phyloP scores from a whole-genome alignment of 1,284 basidiomycete species.

The Apiotrichum gracile region DNA sequence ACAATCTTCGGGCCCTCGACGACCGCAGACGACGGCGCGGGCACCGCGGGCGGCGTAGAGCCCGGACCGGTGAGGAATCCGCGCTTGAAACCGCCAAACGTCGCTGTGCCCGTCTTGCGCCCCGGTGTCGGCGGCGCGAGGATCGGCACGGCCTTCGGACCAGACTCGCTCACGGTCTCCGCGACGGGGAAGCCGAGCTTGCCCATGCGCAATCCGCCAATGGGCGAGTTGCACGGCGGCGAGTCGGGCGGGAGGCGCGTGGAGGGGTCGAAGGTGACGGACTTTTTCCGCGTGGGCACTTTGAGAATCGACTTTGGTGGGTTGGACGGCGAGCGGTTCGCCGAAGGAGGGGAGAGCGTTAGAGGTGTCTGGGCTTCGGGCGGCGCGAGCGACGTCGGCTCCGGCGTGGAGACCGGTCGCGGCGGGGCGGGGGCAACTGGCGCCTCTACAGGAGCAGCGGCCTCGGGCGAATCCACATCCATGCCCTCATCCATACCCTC shows the following conservation, averaged over 20 bases:
- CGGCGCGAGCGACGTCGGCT: not conserved
- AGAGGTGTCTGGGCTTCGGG: not conserved
- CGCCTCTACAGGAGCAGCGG: not conserved
- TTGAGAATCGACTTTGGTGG: slow-evolving; percentile 37
- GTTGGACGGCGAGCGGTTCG: not conserved
- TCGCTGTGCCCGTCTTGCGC: slow-evolving; percentile 1
- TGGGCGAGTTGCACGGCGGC: slow-evolving; percentile 6
- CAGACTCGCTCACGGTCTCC: slow-evolving; percentile 10
- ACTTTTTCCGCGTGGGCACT: slow-evolving; percentile 35
- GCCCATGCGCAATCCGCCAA: not conserved
- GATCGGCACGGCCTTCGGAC: slow-evolving; percentile 26
- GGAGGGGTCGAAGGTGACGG: slow-evolving; percentile 38
- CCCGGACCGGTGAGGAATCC: slow-evolving; percentile 26
- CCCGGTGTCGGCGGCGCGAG: slow-evolving; percentile 27
- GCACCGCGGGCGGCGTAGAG: not conserved
- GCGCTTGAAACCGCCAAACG: slow-evolving; percentile 36
- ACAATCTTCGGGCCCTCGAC: not conserved
- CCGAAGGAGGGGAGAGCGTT: not conserved
- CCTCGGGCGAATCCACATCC: slow-evolving; percentile 2
- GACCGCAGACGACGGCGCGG: not conserved
- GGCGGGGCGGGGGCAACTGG: not conserved
- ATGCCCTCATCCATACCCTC: slow-evolving; percentile 8
- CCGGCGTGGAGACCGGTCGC: too few relatives aligned
- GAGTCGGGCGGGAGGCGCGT: slow-evolving; percentile 34
- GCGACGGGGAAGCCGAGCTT: slow-evolving; percentile 24